phyloP scores from a whole-genome alignment of 495 filamentous ascomycete species.

The Echria macrotheca region DNA sequence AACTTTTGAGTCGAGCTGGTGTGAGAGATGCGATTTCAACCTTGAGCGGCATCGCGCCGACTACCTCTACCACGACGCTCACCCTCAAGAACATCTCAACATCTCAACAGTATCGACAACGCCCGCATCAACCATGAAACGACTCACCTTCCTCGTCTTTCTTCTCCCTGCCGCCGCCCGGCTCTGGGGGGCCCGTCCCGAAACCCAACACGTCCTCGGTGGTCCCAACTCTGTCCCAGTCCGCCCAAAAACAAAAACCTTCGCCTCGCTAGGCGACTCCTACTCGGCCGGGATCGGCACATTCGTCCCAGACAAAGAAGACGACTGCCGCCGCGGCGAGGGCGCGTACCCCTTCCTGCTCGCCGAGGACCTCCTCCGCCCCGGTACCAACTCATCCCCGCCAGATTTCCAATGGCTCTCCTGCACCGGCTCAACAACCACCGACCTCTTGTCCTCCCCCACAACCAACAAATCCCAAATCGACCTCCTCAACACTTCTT shows the following conservation, averaged over 20 bases:
- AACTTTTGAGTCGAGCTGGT: background rate
- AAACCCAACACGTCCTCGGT: background rate
- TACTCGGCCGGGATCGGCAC: conserved; percentile 47
- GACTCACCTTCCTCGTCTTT: background rate
- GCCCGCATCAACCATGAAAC: no score
- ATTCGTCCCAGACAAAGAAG: conserved; percentile 29
- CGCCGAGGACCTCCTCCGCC: conserved; percentile 22
- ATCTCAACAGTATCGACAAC: background rate
- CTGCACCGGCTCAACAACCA: conserved; percentile 35
- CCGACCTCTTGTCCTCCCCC: conserved; percentile 25
- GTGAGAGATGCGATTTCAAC: no score
- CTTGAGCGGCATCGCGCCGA: no score
- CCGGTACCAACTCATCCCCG: conserved; percentile 15
- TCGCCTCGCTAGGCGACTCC: conserved; percentile 43
- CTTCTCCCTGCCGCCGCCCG: background rate
- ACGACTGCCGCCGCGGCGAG: conserved; percentile 36
- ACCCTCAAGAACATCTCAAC: background rate
- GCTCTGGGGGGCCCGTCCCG: no score
- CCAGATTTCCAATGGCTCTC: conserved; percentile 39
- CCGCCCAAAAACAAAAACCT: conserved; percentile 12
- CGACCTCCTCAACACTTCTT: conserved; percentile 28
- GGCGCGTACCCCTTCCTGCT: conserved; percentile 36
- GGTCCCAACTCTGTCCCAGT: background rate
- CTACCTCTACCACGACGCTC: no score
- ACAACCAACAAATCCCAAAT: conserved; percentile 29